Evolutionary conservation across 1,284 basidiomycete species (phyloP).

Genomic region (Moesziomyces sp.): DNA sequence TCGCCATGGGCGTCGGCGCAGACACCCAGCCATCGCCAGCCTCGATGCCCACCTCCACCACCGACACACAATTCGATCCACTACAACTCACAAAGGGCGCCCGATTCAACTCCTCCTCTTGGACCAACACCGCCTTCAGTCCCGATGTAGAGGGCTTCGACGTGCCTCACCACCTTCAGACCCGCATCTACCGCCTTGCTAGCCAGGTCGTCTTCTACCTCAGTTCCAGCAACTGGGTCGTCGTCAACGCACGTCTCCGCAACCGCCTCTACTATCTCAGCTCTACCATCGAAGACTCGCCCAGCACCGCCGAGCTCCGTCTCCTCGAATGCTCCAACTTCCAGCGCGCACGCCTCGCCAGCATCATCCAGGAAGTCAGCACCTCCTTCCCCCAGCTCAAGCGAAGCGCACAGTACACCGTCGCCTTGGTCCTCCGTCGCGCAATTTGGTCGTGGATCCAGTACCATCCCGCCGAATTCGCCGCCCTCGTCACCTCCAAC

Average conservation of each 20-base stretch:
- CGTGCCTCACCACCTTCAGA: slow-evolving; percentile 34
- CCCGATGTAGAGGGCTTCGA: slow-evolving; percentile 42
- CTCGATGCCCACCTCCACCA: neutral
- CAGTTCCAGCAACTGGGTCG: slow-evolving; percentile 88
- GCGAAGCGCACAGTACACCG: slow-evolving; percentile 77
- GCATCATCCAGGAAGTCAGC: slow-evolving; percentile 75
- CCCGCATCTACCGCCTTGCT: slow-evolving; percentile 68
- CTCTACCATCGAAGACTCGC: slow-evolving; percentile 70
- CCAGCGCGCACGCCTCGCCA: slow-evolving; percentile 65
- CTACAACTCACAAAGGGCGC: slow-evolving; percentile 8
- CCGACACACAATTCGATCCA: neutral
- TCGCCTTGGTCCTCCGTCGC: slow-evolving; percentile 79
- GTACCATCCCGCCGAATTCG: slow-evolving; percentile 82
- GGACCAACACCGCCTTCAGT: slow-evolving; percentile 37
- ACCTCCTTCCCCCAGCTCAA: slow-evolving; percentile 86
- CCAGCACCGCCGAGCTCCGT: slow-evolving; percentile 78
- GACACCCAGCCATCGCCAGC: neutral
- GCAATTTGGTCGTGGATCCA: slow-evolving; percentile 95
- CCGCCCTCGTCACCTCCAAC: slow-evolving; percentile 74
- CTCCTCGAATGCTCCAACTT: slow-evolving; percentile 72
- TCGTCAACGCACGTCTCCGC: slow-evolving; percentile 80
- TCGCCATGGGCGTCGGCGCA: slow-evolving; percentile 5
- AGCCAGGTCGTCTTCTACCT: slow-evolving; percentile 87
- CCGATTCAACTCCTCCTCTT: slow-evolving; percentile 50
- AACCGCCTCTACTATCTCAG: slow-evolving; percentile 77